Evolutionary conservation across 148 eudicot species (phyloP).

Genomic region (Rhododendron molle): DNA sequence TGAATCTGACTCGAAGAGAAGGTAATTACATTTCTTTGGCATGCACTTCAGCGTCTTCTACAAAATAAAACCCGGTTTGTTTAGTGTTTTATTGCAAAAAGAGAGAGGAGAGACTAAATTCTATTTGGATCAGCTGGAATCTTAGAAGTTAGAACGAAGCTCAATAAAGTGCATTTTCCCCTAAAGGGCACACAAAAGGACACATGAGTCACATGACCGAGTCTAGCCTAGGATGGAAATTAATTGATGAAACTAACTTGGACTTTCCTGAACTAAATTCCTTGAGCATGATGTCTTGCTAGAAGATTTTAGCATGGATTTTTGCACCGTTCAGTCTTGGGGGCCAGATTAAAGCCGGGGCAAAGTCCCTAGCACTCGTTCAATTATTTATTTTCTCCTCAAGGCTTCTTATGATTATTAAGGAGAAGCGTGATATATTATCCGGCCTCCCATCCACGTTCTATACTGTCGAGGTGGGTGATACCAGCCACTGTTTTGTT

Average conservation of each 20-base stretch:
- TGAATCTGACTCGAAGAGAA: constrained; percentile 58
- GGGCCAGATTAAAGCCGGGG: neutral
- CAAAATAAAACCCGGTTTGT: neutral
- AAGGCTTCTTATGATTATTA: neutral
- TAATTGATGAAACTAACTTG: neutral
- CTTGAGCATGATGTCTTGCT: neutral
- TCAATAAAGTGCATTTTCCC: neutral
- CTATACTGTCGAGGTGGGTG: neutral
- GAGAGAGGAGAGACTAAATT: neutral
- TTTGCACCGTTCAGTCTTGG: neutral
- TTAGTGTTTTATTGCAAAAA: neutral
- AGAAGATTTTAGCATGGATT: neutral
- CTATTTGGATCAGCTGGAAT: no score
- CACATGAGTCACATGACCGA: neutral
- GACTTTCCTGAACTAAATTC: neutral
- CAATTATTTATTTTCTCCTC: neutral
- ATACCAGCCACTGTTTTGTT: neutral
- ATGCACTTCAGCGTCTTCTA: neutral
- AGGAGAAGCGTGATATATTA: neutral
- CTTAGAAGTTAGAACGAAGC: neutral
- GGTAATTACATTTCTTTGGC: constrained; percentile 24
- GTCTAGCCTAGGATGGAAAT: neutral
- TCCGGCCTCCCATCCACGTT: neutral
- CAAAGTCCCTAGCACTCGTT: neutral
- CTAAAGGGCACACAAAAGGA: neutral